phyloP scores from a whole-genome alignment of 345 rosid species.

The Gossypium ekmanianum region DNA sequence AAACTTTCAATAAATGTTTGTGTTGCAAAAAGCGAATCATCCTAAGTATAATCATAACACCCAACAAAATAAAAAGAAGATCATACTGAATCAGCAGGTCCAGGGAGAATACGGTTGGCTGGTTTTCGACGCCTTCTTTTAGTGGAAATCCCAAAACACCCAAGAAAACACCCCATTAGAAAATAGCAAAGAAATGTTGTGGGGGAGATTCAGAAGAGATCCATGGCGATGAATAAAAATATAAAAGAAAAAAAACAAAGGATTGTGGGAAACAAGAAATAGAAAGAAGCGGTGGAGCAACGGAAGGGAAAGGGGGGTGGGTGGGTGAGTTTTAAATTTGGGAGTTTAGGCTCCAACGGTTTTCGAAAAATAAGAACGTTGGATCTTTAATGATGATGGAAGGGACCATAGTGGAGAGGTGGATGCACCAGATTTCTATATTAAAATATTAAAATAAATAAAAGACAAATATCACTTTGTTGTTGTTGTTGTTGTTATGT shows the following conservation, averaged over 20 bases:
- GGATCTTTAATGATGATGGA: conserved; percentile 34
- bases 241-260: not conserved
- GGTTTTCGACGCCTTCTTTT: conserved; percentile 52
- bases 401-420: not conserved
- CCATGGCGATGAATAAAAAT: not conserved
- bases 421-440: no score
- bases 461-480: no score
- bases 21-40: not conserved
- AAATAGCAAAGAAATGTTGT: not conserved
- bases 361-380: conserved; percentile 54
- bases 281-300: no score
- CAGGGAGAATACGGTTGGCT: conserved; percentile 39
- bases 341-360: conserved; percentile 41
- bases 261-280: no score
- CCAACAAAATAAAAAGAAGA: not conserved
- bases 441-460: not conserved
- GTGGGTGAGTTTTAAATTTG: not conserved
- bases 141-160: conserved; percentile 73
- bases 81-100: conserved; percentile 44
- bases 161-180: conserved; percentile 80
- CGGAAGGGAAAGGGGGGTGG: no score
- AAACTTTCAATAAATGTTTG: not conserved
- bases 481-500: no score
- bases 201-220: not conserved
- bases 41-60: not conserved